Evolutionary conservation across 2,329 filamentous ascomycete species (phyloP), one percentile per base, ranked within the genome.

Genomic region (Akanthomyces muscarius): DNA sequence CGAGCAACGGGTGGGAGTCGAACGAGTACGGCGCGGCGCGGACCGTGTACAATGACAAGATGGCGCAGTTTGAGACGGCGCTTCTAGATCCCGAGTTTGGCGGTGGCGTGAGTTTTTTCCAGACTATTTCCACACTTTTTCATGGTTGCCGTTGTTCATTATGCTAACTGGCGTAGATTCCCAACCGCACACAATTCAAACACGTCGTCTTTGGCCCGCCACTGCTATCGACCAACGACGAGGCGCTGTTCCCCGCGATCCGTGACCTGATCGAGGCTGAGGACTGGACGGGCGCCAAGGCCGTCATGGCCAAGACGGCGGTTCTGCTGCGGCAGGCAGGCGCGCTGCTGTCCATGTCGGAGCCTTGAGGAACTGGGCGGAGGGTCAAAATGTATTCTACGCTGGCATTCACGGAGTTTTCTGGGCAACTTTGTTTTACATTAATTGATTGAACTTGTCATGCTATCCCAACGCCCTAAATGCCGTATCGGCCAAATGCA

Each of bases 141-240:
- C n/a, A 30, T 30, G 28, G 6, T 30, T 30, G 28, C 21, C 1
- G 21, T 30, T 6, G 10, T 36, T 36, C 50, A 38, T 45, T 63
- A 69, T 57, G 71, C 67, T 62, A 57, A 63, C 38, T 7, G 10
- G 3, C 28, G 63, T 54, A 92, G 89, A 84, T 96, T 5, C 90
- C 91, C 45, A 91, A 91, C 69, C 88, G 94, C 67, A 90, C 90
- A 5, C 95, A 98, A 76, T 99, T 92, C 82, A 97, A 96, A 75
- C 95, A 97, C 75, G 84, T 96, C 71, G 78, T 99, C 63, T 96
- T 93, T 72, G 94, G 90, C 1, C 95, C 95, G 0, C 86, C 91
- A 70, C 79, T 86, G 3, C 93, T 91, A 89, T 88, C 87, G 41
- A 86, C 83, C 44, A 84, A 88, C 67, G 84, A 89, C 38, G 83